These are phyloP conservation scores for Postia placenta DNA, from an alignment of 768 basidiomycete genomes.

Conservation along the genomic window DNA sequence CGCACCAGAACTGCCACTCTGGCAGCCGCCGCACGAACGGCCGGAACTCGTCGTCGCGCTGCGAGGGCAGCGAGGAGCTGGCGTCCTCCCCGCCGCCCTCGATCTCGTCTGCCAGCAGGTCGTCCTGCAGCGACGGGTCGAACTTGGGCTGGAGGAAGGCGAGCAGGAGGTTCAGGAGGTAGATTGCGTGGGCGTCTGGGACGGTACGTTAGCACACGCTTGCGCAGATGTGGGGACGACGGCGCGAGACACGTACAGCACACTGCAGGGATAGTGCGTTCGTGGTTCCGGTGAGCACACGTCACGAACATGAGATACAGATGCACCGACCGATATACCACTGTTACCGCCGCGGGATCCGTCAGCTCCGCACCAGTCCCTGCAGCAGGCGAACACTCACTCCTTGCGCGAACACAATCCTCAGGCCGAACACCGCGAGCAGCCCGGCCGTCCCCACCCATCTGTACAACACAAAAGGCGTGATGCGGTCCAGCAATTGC, in stretches of 20 bases:
- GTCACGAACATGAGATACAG: background rate
- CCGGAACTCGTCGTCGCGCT: conserved; percentile 91
- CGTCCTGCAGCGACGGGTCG: conserved; percentile 92
- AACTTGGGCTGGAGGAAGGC: conserved; percentile 98
- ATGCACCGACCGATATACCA: conserved; percentile 84
- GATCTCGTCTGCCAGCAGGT: conserved; percentile 89
- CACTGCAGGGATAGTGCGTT: conserved; percentile 31
- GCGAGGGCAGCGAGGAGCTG: conserved; percentile 51
- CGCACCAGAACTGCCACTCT: conserved; percentile 94
- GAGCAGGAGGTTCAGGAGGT: conserved; percentile 91
- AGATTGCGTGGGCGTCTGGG: conserved; percentile 86
- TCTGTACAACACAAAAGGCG: conserved; percentile 83
- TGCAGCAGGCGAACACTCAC: conserved; percentile 41
- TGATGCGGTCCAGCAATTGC: conserved; percentile 84
- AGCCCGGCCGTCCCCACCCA: conserved; percentile 78
- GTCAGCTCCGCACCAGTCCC: conserved; percentile 1
- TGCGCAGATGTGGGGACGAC: background rate
- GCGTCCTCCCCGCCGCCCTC: conserved; percentile 77
- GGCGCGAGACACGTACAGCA: conserved; percentile 52
- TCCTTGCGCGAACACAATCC: conserved; percentile 86
- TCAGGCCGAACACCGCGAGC: conserved; percentile 69
- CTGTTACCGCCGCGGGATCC: conserved; percentile 30
- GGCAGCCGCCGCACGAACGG: conserved; percentile 95
- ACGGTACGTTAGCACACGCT: background rate
- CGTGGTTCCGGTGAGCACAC: background rate